phyloP scores from a whole-genome alignment of 2,329 filamentous ascomycete species.

The Iodosphaeria phyllophila region DNA sequence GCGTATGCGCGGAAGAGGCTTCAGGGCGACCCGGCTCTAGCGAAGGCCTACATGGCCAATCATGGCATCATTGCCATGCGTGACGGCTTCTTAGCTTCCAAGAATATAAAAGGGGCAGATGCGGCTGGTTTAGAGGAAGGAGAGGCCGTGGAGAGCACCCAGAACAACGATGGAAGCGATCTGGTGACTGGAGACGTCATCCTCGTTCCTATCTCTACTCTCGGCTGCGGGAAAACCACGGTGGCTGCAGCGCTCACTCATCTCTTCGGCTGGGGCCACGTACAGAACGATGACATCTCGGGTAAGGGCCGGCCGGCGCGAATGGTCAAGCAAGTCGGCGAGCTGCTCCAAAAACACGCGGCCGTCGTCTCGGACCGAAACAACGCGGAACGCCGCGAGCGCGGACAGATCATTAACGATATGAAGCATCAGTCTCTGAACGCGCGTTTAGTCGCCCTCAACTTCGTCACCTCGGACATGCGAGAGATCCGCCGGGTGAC shows the following conservation, averaged over 20 bases:
- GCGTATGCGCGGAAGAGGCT: conserved; percentile 61
- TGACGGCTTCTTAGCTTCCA: conserved; percentile 68
- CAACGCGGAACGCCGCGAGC: conserved; percentile 77
- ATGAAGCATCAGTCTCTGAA: conserved; percentile 41
- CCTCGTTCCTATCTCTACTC: conserved; percentile 78
- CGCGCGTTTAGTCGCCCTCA: conserved; percentile 63
- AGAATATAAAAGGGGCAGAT: conserved; percentile 73
- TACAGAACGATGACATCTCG: conserved; percentile 93
- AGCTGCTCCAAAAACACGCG: conserved; percentile 40
- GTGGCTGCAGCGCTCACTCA: conserved; percentile 63
- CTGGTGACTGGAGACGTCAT: conserved; percentile 51
- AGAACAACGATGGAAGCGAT: conserved; percentile 27
- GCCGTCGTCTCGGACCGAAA: conserved; percentile 87
- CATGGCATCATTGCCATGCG: conserved; percentile 89
- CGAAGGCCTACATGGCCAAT: conserved; percentile 60
- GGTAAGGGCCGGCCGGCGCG: conserved; percentile 58
- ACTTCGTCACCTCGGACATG: conserved; percentile 71
- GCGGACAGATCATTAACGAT: conserved; percentile 73
- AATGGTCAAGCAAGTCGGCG: conserved; percentile 56
- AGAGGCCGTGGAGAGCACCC: conserved; percentile 46
- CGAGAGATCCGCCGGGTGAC: conserved; percentile 58
- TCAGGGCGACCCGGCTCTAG: conserved; percentile 45
- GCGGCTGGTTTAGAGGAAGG: too few species aligned
- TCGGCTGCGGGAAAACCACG: conserved; percentile 95
- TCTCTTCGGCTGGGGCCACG: conserved; percentile 78